Percentiles rank a stretch among this genome's conserved stretches.
These are phyloP conservation scores for Starmerella potacharoeniae DNA, from an alignment of 805 yeast species.

Conservation along the genomic window DNA sequence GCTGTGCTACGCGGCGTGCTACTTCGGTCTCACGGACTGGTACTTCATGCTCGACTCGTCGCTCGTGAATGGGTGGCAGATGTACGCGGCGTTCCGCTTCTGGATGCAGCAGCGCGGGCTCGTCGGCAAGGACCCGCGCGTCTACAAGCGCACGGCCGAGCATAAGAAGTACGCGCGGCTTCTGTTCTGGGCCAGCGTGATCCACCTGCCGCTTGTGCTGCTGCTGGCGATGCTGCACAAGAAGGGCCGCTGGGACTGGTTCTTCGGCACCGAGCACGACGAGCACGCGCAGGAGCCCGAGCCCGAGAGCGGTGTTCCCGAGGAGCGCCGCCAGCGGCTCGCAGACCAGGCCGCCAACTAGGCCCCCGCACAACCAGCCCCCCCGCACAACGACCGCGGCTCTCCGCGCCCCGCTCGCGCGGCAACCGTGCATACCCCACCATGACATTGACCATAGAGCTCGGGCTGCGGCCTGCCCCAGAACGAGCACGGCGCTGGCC, in stretches of 20 bases:
- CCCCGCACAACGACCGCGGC: background rate
- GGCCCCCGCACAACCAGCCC: background rate
- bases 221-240: constrained; percentile 90
- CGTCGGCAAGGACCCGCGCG: constrained; percentile 25
- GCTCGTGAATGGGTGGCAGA: constrained; percentile 73
- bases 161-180: constrained; percentile 64
- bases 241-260: constrained; percentile 86
- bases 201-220: constrained; percentile 84
- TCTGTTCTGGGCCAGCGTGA: constrained; percentile 86
- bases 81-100: constrained; percentile 65
- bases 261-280: constrained; percentile 21
- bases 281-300: background rate
- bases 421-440: no score
- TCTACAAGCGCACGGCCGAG: constrained; percentile 17
- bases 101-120: constrained; percentile 63
- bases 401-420: no score
- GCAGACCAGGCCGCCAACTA: background rate
- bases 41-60: constrained; percentile 73
- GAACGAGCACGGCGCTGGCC: no score
- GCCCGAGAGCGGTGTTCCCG: background rate
- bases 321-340: background rate
- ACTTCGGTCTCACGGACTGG: constrained; percentile 72
- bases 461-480: no score
- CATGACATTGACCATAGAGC: no score
- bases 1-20: constrained; percentile 69